Evolutionary conservation across 2,329 filamentous ascomycete species (phyloP), one percentile per base, ranked within the genome.

Genomic region (Tolypocladium cylindrosporum): DNA sequence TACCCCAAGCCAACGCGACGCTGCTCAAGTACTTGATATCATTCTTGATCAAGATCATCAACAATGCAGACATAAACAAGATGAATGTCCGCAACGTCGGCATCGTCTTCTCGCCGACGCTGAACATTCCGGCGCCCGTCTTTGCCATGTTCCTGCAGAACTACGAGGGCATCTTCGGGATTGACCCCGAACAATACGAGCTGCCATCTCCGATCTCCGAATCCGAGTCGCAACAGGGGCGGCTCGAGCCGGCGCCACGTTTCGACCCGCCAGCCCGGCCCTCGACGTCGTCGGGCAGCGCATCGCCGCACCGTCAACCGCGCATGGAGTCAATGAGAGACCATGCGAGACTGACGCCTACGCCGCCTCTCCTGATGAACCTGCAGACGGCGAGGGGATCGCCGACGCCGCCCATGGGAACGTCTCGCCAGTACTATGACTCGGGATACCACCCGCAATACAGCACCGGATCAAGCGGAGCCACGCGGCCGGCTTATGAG

Each of bases 51-150:
- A 88, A 89, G 67, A 93, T 99, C 66, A 91, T 97, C 68, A 91
- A 94, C 72, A 91, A 97, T 65, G 80, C 91, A 8, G 87, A 90
- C 65, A 79, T 88, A 61, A 99, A 99, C 77, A 97, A 97, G 79
- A 99, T 99, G 94, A 97, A 90, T 13, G 90, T 97, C 56, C 87
- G 93, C 63, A 99, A 99, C 68, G 90, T 99, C 57, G 93, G 94
- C 62, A 97, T 99, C 65, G 93, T 99, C 58, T 99, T 99, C 72
- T 96, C 94, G 19, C 94, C 94, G 0, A 97, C 94, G 0, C 81
- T 99, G 57, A 97, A 97, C 71, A 96, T 99, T 50, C 93, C 94
- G 0, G 91, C 91, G 0, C 92, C 93, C 0, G 88, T 99, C 13
- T 97, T 99, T 70, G 91, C 92, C 4, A 82, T 95, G 71, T 94